Conservation (phyloP, 2,329 filamentous ascomycete species). For the Paecilomyces variotii region DNA sequence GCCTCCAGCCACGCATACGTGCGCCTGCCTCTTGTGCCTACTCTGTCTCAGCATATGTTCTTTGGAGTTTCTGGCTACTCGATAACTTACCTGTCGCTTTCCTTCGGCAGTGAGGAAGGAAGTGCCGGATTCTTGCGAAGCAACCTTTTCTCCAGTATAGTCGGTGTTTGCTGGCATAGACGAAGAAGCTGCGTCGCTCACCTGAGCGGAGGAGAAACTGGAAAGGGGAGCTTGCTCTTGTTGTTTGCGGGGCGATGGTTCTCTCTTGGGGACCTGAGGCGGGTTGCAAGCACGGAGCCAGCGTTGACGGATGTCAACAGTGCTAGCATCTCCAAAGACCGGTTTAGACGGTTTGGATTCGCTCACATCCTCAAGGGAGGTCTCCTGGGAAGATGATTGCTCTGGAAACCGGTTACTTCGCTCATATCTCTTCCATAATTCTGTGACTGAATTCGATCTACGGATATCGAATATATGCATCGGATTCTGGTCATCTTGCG, state of each 20-base stretch:
- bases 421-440: slow-evolving; percentile 31
- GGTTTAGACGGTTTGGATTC: not conserved
- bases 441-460: slow-evolving; percentile 30
- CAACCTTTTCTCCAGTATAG: not conserved
- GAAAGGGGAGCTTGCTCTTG: not conserved
- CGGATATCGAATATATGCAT: slow-evolving; percentile 42
- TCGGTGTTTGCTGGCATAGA: not conserved
- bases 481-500: slow-evolving; percentile 12
- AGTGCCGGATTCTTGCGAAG: not conserved
- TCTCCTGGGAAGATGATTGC: not conserved
- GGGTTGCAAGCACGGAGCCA: slow-evolving; percentile 12
- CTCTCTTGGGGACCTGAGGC: slow-evolving; percentile 5
- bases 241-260: not conserved
- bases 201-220: not conserved
- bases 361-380: not conserved
- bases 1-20: slow-evolving; percentile 4
- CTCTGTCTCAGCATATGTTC: slow-evolving; percentile 3
- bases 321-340: not conserved
- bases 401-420: not conserved
- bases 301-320: slow-evolving; percentile 1
- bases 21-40: slow-evolving; percentile 16
- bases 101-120: slow-evolving; percentile 15
- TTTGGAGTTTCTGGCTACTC: not conserved
- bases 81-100: slow-evolving; percentile 13
- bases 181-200: not conserved